A percentile compares a stretch with the other conserved stretches of the same genome.
Evolutionary conservation across 495 filamentous ascomycete genomes (phyloP).

Genomic region (Penicillium samsonianum): DNA sequence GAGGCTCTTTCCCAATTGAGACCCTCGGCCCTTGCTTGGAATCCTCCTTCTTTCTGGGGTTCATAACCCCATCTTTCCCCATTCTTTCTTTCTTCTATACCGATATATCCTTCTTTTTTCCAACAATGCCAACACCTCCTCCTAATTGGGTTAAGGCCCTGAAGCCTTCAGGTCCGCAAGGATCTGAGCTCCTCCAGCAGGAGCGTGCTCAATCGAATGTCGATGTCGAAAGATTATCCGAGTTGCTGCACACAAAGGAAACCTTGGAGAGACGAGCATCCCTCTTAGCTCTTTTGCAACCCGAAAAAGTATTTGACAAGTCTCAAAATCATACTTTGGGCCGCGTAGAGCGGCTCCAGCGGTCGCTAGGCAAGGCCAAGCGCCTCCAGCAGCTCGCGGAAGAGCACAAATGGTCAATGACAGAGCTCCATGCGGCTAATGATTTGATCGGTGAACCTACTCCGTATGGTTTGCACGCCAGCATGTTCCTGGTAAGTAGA

Average conservation of each 20-base stretch:
- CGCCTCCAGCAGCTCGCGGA: constrained; percentile 63
- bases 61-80: constrained; percentile 24
- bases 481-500: constrained; percentile 61
- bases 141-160: constrained; percentile 67
- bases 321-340: constrained; percentile 67
- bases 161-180: constrained; percentile 61
- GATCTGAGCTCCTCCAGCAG: constrained; percentile 56
- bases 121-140: constrained; percentile 42
- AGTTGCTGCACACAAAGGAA: constrained; percentile 62
- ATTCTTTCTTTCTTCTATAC: constrained; percentile 3
- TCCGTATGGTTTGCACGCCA: constrained; percentile 67
- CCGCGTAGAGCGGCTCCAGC: constrained; percentile 63
- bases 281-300: constrained; percentile 56
- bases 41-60: not conserved
- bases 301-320: constrained; percentile 68
- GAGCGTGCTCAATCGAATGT: constrained; percentile 63
- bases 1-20: constrained; percentile 9
- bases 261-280: constrained; percentile 52
- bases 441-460: constrained; percentile 65
- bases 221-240: constrained; percentile 58
- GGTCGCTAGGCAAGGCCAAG: constrained; percentile 63
- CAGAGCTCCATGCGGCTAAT: constrained; percentile 60
- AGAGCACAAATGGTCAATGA: constrained; percentile 61
- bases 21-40: constrained; percentile 7
- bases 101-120: not conserved